Base-by-base conservation (phyloP, 2,329 filamentous ascomycete species). In the Talaromyces sp. region DNA sequence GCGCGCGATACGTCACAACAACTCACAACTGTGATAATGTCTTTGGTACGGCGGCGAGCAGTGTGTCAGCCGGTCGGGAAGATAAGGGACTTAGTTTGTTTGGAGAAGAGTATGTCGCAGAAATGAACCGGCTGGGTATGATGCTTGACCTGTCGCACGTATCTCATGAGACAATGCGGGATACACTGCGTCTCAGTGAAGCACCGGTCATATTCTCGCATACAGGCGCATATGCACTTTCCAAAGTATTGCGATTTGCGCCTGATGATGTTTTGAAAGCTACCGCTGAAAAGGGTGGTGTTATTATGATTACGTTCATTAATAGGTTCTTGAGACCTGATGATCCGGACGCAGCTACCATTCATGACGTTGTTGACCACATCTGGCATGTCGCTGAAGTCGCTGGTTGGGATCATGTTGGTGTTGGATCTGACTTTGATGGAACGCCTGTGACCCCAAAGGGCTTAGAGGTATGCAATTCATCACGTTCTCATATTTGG, bases 361-460 rank as follows among this genome's bases (percentile, higher is more conserved):
- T 76, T 39, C 70, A 77, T 27, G 66, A 67, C 41, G 75, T 79
- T 1, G 72, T 76, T 3, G 76, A 79, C 58, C 66, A 67, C 33
- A 67, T 67, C 27, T 54, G 57, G 56, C 52, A 63, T 47, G 59
- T 66, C 62, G 66, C 60, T 2, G 47, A 67, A 47, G 35, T 65
- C 2, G 64, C 60, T 37, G 64, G 66, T 27, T 67, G 64, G 61
- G 66, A 67, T 37, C 54, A 66, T 48, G 64, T 67, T 16, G 64
- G 66, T 19, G 52, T 67, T 14, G 64, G 66, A 27, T 66, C 64
- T 16, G 66, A 67, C 41, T 67, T 63, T 48, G 64, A 66, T 39
- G 64, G 66, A 13, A 67, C 65, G 27, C 62, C 62, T 52, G 62
- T 64, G 7, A 64, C 62, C 33, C 62, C 62, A 6, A 35, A 27